Evolutionary conservation across 1,284 basidiomycete genomes (phyloP), one percentile per base, ranked within the genome.

Genomic region (Austroboletus niveus): DNA sequence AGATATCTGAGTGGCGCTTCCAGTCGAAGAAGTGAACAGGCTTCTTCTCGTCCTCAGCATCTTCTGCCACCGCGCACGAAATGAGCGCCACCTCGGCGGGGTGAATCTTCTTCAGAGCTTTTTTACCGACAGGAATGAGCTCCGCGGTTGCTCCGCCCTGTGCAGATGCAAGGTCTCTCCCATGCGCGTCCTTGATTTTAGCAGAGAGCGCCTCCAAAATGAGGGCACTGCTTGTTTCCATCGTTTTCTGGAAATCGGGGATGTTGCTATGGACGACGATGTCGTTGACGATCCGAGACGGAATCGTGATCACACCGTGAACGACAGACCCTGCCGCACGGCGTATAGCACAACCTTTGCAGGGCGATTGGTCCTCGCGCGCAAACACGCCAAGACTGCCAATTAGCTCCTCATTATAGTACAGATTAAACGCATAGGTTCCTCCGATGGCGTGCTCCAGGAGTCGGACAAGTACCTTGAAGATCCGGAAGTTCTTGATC

Each of bases 371-470:
- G 46, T 56, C 54, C 17, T 58, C 52, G 32, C 61, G 55, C n/a
- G 60, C 45, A 32, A 64, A 63, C n/a, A 63, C 64, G 5, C 62
- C 45, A 36, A 59, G 35, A 20, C 36, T 52, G 8, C 64, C 63
- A 1, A 63, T 38, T 10, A 57, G 47, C 17, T 53, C 48, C n/a
- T 52, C 15, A 34, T 58, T 60, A 50, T 60, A 58, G 44, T 36
- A 45, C 8, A 63, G 51, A 29, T 54, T 50, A 36, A 63, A 54
- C 45, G 51, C 50, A 49, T 66, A 63, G 5, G 64, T 52, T 10
- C 48, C 32, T 14, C 58, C 54, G 27, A 64, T 43, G 8, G 60
- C 62, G 9, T 63, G 62, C 24, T 63, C 64, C 12, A 42, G 39
- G 42, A 63, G 62, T 14, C 49, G 52, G 39, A 56, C 60, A 15